Evolutionary conservation across 495 filamentous ascomycete genomes (phyloP).

Genomic region (Chaetomium fimeti): DNA sequence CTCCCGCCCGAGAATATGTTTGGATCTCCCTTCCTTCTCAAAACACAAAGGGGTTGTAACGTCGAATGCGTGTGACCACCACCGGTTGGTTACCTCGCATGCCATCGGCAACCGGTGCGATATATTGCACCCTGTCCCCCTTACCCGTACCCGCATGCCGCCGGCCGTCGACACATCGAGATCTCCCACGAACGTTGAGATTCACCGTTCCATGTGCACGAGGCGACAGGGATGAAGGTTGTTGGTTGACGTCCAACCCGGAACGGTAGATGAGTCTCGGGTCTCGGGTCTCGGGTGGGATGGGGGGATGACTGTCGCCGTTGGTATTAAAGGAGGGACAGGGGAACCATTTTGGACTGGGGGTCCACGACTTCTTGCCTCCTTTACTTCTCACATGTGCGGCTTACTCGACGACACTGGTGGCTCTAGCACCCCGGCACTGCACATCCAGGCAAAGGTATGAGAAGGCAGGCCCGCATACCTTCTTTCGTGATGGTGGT

Average conservation of each 20-base stretch:
- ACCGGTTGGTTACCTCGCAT: slow-evolving; percentile 9
- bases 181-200: slow-evolving; percentile 14
- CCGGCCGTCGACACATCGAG: slow-evolving; percentile 17
- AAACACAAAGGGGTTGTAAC: neutral
- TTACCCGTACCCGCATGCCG: slow-evolving; percentile 8
- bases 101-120: slow-evolving; percentile 22
- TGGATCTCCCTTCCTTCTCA: neutral
- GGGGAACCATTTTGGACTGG: neutral
- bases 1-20: neutral
- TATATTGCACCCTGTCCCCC: slow-evolving; percentile 18
- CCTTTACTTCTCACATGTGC: neutral
- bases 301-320: neutral
- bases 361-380: neutral
- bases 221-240: neutral
- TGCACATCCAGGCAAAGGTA: neutral
- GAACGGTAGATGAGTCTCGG: neutral
- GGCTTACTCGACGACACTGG: neutral
- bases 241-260: neutral
- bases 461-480: neutral
- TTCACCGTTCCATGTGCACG: neutral
- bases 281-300: too few relatives aligned
- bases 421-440: neutral
- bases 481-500: neutral
- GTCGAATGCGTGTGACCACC: neutral
- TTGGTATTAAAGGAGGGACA: neutral